phyloP scores from a whole-genome alignment of 306 rosid genomes.

The Sindora glabra region DNA sequence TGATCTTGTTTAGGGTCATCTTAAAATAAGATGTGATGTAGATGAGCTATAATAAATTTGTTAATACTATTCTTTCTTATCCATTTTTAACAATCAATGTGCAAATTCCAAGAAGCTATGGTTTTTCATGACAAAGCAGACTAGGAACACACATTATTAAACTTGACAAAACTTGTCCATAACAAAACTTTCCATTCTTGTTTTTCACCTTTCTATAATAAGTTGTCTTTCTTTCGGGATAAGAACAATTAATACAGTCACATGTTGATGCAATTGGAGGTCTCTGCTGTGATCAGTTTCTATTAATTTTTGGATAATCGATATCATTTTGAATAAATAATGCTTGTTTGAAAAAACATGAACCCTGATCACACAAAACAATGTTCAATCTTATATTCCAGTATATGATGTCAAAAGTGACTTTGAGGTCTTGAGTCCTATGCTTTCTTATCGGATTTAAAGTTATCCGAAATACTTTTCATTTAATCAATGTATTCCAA shows the following conservation, averaged over 20 bases:
- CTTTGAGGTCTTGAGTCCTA: conserved; percentile 56
- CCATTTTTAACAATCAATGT: no score
- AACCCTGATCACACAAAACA: conserved; percentile 31
- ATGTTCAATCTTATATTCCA: conserved; percentile 81
- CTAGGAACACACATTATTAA: no score
- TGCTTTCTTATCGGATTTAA: conserved; percentile 21
- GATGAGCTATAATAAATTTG: no score
- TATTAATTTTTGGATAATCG: conserved; percentile 18
- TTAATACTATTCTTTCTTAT: no score
- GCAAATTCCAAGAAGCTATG: no score
- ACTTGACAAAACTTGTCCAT: no score
- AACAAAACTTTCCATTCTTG: no score
- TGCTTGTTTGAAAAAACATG: conserved; percentile 7
- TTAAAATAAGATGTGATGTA: no score
- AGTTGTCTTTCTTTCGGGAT: conserved; percentile 76
- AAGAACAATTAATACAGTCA: conserved; percentile 91
- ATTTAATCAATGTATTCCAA: not conserved
- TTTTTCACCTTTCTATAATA: conserved; percentile 27
- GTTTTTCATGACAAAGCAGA: no score
- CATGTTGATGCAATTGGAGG: conserved; percentile 99
- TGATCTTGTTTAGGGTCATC: no score
- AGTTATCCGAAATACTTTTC: not conserved
- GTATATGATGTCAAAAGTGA: conserved; percentile 80
- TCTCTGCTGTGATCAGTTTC: conserved; percentile 45
- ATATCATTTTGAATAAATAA: conserved; percentile 3